phyloP scores from a whole-genome alignment of 1,139 yeast genomes.

The Petasospora fabianii region DNA sequence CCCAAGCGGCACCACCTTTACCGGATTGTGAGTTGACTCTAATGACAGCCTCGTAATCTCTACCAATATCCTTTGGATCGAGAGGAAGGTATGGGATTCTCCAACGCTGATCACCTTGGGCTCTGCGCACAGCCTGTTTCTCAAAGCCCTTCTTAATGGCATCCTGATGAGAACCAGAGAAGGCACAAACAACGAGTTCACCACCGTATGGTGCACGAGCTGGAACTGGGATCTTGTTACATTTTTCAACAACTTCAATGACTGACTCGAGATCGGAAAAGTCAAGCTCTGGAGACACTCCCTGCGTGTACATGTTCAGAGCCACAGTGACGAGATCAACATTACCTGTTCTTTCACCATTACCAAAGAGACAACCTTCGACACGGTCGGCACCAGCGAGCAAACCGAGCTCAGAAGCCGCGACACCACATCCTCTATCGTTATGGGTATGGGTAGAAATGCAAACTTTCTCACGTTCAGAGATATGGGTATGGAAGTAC shows the following conservation, averaged over 20 bases:
- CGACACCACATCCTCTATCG: conserved; percentile 97
- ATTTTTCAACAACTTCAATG: conserved; percentile 83
- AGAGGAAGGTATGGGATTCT: conserved; percentile 90
- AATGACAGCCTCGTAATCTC: conserved; percentile 95
- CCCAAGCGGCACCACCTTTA: conserved; percentile 99
- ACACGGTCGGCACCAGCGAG: conserved; percentile 97
- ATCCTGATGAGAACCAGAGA: conserved; percentile 96
- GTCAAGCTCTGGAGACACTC: conserved; percentile 81
- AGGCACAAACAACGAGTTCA: conserved; percentile 92
- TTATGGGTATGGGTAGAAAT: conserved; percentile 94
- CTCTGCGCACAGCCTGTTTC: conserved; percentile 46
- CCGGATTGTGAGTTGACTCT: conserved; percentile 98
- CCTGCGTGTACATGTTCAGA: conserved; percentile 90
- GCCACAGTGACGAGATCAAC: conserved; percentile 94
- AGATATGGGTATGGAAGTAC: conserved; percentile 72
- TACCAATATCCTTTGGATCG: conserved; percentile 94
- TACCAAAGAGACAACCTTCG: conserved; percentile 96
- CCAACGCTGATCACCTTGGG: conserved; percentile 56
- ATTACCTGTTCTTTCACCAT: conserved; percentile 98
- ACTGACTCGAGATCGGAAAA: conserved; percentile 79
- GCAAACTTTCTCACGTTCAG: conserved; percentile 81
- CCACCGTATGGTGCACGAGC: conserved; percentile 98
- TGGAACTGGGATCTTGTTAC: conserved; percentile 92
- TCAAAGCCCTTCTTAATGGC: conserved; percentile 96
- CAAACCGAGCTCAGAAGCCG: conserved; percentile 92